Evolutionary conservation across 2,329 filamentous ascomycete species (phyloP).

Genomic region (Cordyceps javanica): DNA sequence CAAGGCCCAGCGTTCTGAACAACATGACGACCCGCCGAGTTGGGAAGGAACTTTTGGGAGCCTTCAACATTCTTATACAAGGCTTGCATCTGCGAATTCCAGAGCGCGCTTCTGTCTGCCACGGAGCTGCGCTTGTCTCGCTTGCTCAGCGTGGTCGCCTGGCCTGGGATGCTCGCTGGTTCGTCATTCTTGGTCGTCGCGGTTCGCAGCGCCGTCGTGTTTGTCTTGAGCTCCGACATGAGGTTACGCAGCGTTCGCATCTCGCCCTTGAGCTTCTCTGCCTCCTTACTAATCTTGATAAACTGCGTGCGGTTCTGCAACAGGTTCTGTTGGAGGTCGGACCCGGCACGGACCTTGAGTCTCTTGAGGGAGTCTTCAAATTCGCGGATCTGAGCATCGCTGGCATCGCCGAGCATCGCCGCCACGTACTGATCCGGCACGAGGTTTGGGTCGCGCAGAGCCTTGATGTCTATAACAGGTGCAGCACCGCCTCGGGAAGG

Average conservation of each 20-base stretch:
- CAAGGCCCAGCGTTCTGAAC: slow-evolving; percentile 87
- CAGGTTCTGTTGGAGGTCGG: slow-evolving; percentile 88
- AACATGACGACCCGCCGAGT: slow-evolving; percentile 84
- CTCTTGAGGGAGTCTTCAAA: slow-evolving; percentile 72
- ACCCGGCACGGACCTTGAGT: slow-evolving; percentile 69
- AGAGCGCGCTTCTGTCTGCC: slow-evolving; percentile 58
- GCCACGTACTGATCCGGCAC: slow-evolving; percentile 74
- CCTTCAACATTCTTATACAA: slow-evolving; percentile 97
- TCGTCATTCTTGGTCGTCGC: slow-evolving; percentile 48
- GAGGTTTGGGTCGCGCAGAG: slow-evolving; percentile 72
- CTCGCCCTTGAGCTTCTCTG: slow-evolving; percentile 92
- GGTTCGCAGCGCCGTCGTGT: slow-evolving; percentile 59
- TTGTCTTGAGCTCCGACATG: slow-evolving; percentile 86
- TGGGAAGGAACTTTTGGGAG: slow-evolving; percentile 93
- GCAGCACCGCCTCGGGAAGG: slow-evolving; percentile 49
- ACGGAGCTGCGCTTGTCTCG: slow-evolving; percentile 87
- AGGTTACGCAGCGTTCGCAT: slow-evolving; percentile 87
- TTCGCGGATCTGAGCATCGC: slow-evolving; percentile 77
- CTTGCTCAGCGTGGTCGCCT: slow-evolving; percentile 54
- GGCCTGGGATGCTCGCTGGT: slow-evolving; percentile 42
- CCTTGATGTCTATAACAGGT: slow-evolving; percentile 68
- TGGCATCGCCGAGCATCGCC: slow-evolving; percentile 71
- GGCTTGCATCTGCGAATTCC: slow-evolving; percentile 64
- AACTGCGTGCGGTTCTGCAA: slow-evolving; percentile 97
- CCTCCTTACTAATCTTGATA: slow-evolving; percentile 98